Evolutionary conservation across 1,284 basidiomycete species (phyloP).

Genomic region (Puccinia sorghi): DNA sequence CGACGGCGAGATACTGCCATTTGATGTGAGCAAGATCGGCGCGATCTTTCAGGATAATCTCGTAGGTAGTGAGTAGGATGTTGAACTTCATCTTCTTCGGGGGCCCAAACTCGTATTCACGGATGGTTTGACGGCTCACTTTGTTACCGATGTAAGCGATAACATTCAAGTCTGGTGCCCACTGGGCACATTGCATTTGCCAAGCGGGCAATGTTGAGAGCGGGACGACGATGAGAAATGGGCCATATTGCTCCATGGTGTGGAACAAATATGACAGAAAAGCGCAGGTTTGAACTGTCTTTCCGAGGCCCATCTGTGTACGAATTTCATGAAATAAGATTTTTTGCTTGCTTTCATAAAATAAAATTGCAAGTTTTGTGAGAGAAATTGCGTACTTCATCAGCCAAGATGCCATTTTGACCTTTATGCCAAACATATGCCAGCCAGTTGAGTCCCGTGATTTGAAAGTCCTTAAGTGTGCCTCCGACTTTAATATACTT

Average conservation of each 20-base stretch:
- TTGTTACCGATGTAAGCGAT: slow-evolving; percentile 95
- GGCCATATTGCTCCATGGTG: slow-evolving; percentile 87
- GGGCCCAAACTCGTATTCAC: slow-evolving; percentile 89
- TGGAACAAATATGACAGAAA: slow-evolving; percentile 97
- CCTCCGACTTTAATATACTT: slow-evolving; percentile 79
- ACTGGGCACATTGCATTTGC: slow-evolving; percentile 90
- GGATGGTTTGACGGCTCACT: slow-evolving; percentile 82
- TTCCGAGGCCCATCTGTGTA: slow-evolving; percentile 87
- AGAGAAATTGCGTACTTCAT: slow-evolving; percentile 65
- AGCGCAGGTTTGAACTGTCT: slow-evolving; percentile 92
- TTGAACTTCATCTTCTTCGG: slow-evolving; percentile 86
- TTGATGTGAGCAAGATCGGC: slow-evolving; percentile 89
- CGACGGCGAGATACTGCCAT: slow-evolving; percentile 94
- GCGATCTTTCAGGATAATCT: slow-evolving; percentile 87
- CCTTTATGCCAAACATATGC: slow-evolving; percentile 92
- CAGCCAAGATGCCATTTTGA: slow-evolving; percentile 95
- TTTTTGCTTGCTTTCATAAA: neutral
- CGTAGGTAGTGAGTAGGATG: slow-evolving; percentile 95
- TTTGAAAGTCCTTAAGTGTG: slow-evolving; percentile 93
- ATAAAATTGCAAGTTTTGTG: slow-evolving; percentile 2
- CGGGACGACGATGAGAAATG: slow-evolving; percentile 96
- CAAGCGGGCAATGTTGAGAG: slow-evolving; percentile 97
- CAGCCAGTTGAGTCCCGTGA: slow-evolving; percentile 97
- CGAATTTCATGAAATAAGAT: neutral
- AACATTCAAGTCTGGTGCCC: slow-evolving; percentile 96